phyloP scores from a whole-genome alignment of 495 filamentous ascomycete genomes.

The Talaromyces stipitatus region DNA sequence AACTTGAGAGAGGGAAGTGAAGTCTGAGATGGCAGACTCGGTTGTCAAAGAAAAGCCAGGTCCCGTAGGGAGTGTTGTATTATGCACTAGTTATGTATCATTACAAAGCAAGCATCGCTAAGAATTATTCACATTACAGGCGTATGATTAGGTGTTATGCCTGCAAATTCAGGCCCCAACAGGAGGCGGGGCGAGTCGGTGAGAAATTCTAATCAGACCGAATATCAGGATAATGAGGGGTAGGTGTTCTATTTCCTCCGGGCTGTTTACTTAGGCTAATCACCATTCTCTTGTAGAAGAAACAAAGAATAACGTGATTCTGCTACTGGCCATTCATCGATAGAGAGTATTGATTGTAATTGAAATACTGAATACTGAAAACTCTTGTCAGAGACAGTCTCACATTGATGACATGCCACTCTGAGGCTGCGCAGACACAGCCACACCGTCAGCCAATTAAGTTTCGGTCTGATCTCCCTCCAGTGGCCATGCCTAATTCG shows the following conservation, averaged over 20 bases:
- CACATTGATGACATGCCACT: background rate
- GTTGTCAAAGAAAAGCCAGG: background rate
- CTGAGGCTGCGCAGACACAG: background rate
- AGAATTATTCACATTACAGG: too few relatives aligned
- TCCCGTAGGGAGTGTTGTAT: background rate
- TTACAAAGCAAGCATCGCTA: background rate
- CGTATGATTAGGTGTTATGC: too few relatives aligned
- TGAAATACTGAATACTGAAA: background rate
- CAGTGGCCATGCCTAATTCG: background rate
- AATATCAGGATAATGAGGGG: too few relatives aligned
- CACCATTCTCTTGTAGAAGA: background rate
- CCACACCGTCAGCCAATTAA: background rate
- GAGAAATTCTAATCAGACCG: background rate
- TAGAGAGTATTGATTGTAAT: too few relatives aligned
- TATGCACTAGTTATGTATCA: background rate
- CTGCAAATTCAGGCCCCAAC: background rate
- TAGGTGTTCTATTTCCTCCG: background rate
- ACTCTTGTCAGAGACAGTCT: background rate
- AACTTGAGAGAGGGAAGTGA: background rate
- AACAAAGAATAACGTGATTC: background rate
- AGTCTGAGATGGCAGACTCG: background rate
- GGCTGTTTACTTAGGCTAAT: background rate
- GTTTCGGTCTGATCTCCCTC: too few relatives aligned
- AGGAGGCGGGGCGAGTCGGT: slow-evolving; percentile 1
- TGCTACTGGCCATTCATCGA: background rate